Base-by-base conservation (phyloP, 2,329 filamentous ascomycete genomes). In the Venturia oleaginea region DNA sequence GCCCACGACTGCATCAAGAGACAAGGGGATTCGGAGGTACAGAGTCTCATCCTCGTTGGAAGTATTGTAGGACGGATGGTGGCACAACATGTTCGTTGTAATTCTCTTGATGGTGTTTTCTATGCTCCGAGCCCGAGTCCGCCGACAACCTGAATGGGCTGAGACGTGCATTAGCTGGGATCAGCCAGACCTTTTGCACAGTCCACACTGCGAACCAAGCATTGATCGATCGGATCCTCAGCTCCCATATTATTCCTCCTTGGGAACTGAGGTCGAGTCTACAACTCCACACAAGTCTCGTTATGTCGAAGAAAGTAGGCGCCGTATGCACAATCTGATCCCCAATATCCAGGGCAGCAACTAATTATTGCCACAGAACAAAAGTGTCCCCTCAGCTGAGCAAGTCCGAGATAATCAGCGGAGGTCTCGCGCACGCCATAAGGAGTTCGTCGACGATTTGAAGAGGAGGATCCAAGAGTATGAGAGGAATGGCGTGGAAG, bases 321-420 rank as follows among this genome's bases (percentile, higher is more conserved):
- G 15, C 15, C 7, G 51, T 57, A 57, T 57, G 51, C 10, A 34
- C 17, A 13, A 15, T 34, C 27, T 57, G 19, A n/a, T n/a, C 8
- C 19, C 30, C 3, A 15, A n/a, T 32, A 13, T 32, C 30, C 51
- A 55, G 24, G 17, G 30, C 19, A 32, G 4, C 5, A 32, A 32
- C 38, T 57, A 57, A 57, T 34, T 19, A 11, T 32, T 30, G 13
- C 19, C 51, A 22, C 43, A 65, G 64, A 63, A 63, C 54, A 64
- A 55, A n/a, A 34, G 54, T 32, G 51, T 64, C 62, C 60, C 65
- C 30, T 57, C 42, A n/a, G 54, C 62, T 24, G 37, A 59, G 48
- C 62, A 63, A 37, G 38, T 67, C 32, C 77, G 81, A 67, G 78
- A 83, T 67, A 84, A 82, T 70, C 82, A 84, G 72, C 80, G 81